Percentiles rank a stretch among this genome's conserved stretches.
These are phyloP conservation scores for Coniophora puteana DNA, from an alignment of 1,284 basidiomycete species.

Conservation along the genomic window DNA sequence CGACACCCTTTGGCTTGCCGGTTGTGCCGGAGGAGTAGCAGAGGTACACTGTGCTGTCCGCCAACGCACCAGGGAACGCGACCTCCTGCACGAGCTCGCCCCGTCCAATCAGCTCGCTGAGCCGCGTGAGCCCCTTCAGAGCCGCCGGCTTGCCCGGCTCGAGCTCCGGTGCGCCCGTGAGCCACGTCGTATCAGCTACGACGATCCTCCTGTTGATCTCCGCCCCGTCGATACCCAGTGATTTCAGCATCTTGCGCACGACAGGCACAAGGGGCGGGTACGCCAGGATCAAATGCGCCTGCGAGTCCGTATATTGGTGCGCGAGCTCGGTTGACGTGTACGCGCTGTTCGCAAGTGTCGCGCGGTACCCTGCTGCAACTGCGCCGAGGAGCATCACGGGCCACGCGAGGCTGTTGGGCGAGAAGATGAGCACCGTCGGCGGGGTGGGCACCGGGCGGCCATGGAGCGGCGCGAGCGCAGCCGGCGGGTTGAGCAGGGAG, in stretches of 20 bases:
- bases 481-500: conserved; percentile 35
- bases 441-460: conserved; percentile 32
- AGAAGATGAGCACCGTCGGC: conserved; percentile 46
- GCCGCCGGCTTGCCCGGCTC: conserved; percentile 28
- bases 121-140: conserved; percentile 23
- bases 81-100: conserved; percentile 47
- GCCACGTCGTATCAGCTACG: conserved; percentile 35
- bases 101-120: conserved; percentile 41
- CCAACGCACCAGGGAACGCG: conserved; percentile 42
- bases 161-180: conserved; percentile 34
- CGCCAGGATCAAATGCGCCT: conserved; percentile 50
- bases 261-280: conserved; percentile 46
- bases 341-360: conserved; percentile 42
- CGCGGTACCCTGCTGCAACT: conserved; percentile 50
- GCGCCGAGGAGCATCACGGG: conserved; percentile 55
- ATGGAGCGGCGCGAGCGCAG: conserved; percentile 17
- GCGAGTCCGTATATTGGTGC: conserved; percentile 51
- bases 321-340: conserved; percentile 43
- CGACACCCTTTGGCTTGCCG: conserved; percentile 56
- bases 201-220: conserved; percentile 46
- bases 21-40: conserved; percentile 71
- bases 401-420: conserved; percentile 62
- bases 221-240: conserved; percentile 32
- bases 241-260: conserved; percentile 42
- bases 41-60: conserved; percentile 54